Evolutionary conservation across 2,329 filamentous ascomycete species (phyloP), one percentile per base, ranked within the genome.

Genomic region (Pseudopithomyces maydicus): DNA sequence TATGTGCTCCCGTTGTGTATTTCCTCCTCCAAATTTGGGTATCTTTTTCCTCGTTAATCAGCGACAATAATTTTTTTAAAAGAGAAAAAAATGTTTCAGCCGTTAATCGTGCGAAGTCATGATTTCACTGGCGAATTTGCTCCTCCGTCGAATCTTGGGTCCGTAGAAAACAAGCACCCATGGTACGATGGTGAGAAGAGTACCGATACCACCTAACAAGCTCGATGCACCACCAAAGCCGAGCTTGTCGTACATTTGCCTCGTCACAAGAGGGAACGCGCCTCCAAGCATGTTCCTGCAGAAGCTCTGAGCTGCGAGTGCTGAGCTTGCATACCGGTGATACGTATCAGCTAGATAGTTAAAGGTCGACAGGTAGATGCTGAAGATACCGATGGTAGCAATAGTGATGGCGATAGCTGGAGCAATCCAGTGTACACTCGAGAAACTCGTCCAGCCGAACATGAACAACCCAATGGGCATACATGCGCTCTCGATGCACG

Each of bases 291-390:
- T 80, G 71, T 97, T 97, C 11, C 93, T 85, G 67, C 91, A 94
- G 72, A 91, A 96, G 15, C 86, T 90, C 78, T 97, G 92, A 0
- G 92, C 91, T 0, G 93, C 93, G 6, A 97, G 79, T 0, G 93
- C 92, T 0, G 90, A 95, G 38, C 88, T 92, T 0, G 93, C 91
- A 67, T 94, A 97, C 2, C 85, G 82, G 70, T 92, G 89, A 74
- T 97, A 97, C 1, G 88, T 89, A 71, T 97, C 93, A 19, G 92
- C 92, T 1, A 97, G 82, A 66, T 96, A 97, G 72, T 97, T 97
- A 79, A 97, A 97, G 0, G 92, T 90, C 2, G 92, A 89, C 1
- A 97, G 83, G 70, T 74, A 73, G 35, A 97, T 87, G 39, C 86
- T 88, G 74, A 91, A 94, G 62, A 97, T 96, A 3, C 26, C 93